Evolutionary conservation across 2,329 filamentous ascomycete species (phyloP).

Genomic region (Cadophora luteo-olivacea): DNA sequence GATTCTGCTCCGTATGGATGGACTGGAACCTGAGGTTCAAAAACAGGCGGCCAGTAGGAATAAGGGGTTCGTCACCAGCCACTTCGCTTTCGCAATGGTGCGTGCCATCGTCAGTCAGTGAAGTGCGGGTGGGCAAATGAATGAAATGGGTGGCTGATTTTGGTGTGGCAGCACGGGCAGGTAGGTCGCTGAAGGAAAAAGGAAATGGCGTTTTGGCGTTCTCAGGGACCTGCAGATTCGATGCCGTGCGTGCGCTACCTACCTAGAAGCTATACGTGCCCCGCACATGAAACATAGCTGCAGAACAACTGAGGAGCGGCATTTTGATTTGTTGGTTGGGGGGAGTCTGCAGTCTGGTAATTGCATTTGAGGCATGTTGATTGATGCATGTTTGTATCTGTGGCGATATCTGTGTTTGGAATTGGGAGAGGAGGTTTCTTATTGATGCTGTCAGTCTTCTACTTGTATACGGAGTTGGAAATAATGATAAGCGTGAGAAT

Average conservation of each 20-base stretch:
- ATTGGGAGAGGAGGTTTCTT: background rate
- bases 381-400: background rate
- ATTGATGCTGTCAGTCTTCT: background rate
- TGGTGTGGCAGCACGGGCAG: background rate
- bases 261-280: background rate
- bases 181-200: background rate
- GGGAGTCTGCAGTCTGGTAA: background rate
- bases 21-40: too few relatives aligned
- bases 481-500: background rate
- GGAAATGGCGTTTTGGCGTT: background rate
- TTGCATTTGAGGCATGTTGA: background rate
- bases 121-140: background rate
- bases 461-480: background rate
- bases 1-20: too few relatives aligned
- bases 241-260: background rate
- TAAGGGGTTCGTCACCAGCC: background rate
- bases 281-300: conserved; percentile 4
- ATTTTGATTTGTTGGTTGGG: background rate
- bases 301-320: background rate
- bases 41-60: conserved; percentile 17
- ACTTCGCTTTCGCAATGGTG: background rate
- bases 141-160: too few relatives aligned
- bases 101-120: background rate
- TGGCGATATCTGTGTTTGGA: background rate
- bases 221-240: conserved; percentile 9